These are phyloP conservation scores for Luvunga scandens DNA, from an alignment of 345 rosid genomes.

Conservation along the genomic window DNA sequence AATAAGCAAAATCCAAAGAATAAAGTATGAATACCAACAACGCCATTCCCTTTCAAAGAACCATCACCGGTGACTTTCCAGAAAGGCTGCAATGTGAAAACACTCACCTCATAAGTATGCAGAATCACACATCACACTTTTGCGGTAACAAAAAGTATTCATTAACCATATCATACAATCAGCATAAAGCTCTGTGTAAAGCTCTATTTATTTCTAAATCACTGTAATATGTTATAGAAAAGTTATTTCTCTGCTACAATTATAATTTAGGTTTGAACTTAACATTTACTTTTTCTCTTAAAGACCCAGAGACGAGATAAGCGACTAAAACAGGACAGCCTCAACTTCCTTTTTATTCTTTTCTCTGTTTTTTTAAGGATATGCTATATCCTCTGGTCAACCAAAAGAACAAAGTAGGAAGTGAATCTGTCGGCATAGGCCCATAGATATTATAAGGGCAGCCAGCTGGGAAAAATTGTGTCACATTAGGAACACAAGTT, in stretches of 20 bases:
- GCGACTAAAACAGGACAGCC: neutral
- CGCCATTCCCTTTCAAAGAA: conserved; percentile 55
- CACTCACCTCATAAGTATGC: conserved; percentile 19
- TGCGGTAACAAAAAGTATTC: neutral
- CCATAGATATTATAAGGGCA: neutral
- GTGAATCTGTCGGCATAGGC: neutral
- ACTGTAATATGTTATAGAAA: neutral
- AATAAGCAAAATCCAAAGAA: conserved; percentile 13
- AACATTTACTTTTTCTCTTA: neutral
- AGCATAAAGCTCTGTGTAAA: neutral
- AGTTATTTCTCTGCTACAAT: neutral
- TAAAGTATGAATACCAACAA: conserved; percentile 58
- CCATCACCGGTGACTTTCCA: conserved; percentile 78
- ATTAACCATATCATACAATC: neutral
- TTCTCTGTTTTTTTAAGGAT: neutral
- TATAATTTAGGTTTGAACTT: neutral
- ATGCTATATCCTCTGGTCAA: neutral
- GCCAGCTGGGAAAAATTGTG: neutral
- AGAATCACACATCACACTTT: conserved; percentile 4
- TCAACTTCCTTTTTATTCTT: neutral
- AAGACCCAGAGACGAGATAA: neutral
- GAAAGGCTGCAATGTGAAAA: conserved; percentile 62
- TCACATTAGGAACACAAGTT: neutral
- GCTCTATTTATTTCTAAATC: neutral
- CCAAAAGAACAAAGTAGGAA: neutral